Percentiles rank a stretch among this genome's conserved stretches.
These are phyloP conservation scores for Solanum paucissectum DNA, from an alignment of 257 asterid genomes.

Conservation along the genomic window DNA sequence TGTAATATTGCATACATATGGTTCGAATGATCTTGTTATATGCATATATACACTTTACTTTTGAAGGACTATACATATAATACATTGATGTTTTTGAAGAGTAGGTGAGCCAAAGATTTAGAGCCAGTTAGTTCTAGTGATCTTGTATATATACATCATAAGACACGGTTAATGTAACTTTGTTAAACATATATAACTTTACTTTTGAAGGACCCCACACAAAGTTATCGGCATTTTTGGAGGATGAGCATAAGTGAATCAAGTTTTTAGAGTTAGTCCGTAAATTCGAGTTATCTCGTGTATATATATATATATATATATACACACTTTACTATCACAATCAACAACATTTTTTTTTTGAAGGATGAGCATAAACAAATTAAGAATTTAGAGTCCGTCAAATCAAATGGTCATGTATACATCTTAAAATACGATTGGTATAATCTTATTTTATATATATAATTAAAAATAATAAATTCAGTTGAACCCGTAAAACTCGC, in stretches of 20 bases:
- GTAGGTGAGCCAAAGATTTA: not conserved
- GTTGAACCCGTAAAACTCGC: not conserved
- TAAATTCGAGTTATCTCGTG: too few species aligned
- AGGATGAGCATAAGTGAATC: not conserved
- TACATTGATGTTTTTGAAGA: not conserved
- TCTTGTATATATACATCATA: not conserved
- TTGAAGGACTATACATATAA: not conserved
- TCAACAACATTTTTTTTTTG: too few species aligned
- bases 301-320: too few species aligned
- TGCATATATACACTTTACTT: not conserved
- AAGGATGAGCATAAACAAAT: too few species aligned
- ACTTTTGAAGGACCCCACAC: not conserved
- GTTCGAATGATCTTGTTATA: not conserved
- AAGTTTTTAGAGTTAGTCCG: not conserved
- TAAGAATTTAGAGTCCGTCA: not conserved
- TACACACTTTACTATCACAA: too few species aligned
- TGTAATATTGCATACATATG: not conserved
- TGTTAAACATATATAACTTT: not conserved
- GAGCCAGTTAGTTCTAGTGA: not conserved
- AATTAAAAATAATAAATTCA: not conserved
- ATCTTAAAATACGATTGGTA: not conserved
- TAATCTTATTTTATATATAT: not conserved
- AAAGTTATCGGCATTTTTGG: not conserved
- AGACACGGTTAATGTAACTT: not conserved
- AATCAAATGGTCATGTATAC: not conserved